Evolutionary conservation across 2,329 filamentous ascomycete species (phyloP).

Genomic region (Taxawa tesnikishii): DNA sequence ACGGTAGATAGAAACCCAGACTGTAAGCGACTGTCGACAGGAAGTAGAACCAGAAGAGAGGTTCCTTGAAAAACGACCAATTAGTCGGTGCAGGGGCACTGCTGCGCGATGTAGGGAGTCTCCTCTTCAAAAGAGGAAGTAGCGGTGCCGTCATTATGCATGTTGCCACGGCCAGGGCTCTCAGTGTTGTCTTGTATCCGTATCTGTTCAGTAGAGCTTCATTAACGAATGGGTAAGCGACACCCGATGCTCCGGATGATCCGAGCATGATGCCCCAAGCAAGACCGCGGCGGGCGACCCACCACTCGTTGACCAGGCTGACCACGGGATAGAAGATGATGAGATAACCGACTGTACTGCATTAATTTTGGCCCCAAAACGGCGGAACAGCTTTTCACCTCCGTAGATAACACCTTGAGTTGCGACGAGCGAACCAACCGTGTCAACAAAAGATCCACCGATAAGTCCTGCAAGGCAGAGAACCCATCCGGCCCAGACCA

Average conservation of each 20-base stretch:
- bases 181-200: constrained; percentile 14
- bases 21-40: constrained; percentile 23
- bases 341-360: constrained; percentile 51
- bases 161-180: constrained; percentile 11
- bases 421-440: constrained; percentile 41
- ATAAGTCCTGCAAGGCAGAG: constrained; percentile 13
- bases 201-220: constrained; percentile 11
- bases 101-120: constrained; percentile 16
- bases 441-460: constrained; percentile 33
- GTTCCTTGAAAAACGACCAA: constrained; percentile 18
- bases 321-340: constrained; percentile 17
- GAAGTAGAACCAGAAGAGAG: constrained; percentile 21
- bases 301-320: constrained; percentile 18
- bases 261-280: constrained; percentile 14
- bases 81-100: constrained; percentile 12
- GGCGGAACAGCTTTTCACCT: constrained; percentile 46
- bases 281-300: constrained; percentile 14
- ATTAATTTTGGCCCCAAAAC: constrained; percentile 48
- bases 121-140: constrained; percentile 20
- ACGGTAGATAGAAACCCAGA: constrained; percentile 27
- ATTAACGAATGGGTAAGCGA: constrained; percentile 13
- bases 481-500: constrained; percentile 34
- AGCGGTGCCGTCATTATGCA: constrained; percentile 20
- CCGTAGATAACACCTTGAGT: constrained; percentile 48
- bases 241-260: constrained; percentile 14